A percentile compares a stretch with the other conserved stretches of the same genome.
These are phyloP conservation scores for Coemansia sp. DNA, from an alignment of 192 early-diverging fungal species.

Conservation along the genomic window DNA sequence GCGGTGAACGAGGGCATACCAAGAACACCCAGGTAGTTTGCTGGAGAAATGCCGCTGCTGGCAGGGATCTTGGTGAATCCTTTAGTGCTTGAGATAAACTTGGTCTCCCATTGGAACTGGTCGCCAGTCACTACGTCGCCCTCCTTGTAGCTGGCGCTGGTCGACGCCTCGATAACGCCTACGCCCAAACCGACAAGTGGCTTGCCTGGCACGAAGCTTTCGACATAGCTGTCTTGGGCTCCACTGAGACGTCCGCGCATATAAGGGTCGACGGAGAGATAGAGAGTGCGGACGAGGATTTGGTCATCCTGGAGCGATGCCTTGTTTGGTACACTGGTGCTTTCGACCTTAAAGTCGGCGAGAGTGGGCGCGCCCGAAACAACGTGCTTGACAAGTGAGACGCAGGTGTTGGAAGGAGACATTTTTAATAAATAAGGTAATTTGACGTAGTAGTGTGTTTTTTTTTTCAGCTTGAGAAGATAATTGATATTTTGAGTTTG, in stretches of 20 bases:
- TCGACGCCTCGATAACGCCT: slow-evolving; percentile 66
- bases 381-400: slow-evolving; percentile 24
- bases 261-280: slow-evolving; percentile 76
- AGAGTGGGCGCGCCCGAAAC: slow-evolving; percentile 27
- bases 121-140: slow-evolving; percentile 83
- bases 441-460: not conserved
- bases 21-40: slow-evolving; percentile 66
- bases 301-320: slow-evolving; percentile 28
- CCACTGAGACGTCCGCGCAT: slow-evolving; percentile 72
- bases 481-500: not conserved
- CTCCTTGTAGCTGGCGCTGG: slow-evolving; percentile 58
- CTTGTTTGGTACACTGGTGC: slow-evolving; percentile 19
- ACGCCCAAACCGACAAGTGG: slow-evolving; percentile 53
- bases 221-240: slow-evolving; percentile 61
- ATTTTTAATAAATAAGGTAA: not conserved
- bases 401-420: slow-evolving; percentile 18
- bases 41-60: slow-evolving; percentile 55
- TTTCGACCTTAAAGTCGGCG: slow-evolving; percentile 31
- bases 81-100: slow-evolving; percentile 42
- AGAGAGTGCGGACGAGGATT: slow-evolving; percentile 63
- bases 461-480: slow-evolving; percentile 5
- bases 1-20: slow-evolving; percentile 88
- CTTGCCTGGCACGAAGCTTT: slow-evolving; percentile 62
- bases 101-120: slow-evolving; percentile 62
- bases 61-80: slow-evolving; percentile 24